phyloP scores from a whole-genome alignment of 371 early-diverging fungal species.

The Gilbertella persicaria region DNA sequence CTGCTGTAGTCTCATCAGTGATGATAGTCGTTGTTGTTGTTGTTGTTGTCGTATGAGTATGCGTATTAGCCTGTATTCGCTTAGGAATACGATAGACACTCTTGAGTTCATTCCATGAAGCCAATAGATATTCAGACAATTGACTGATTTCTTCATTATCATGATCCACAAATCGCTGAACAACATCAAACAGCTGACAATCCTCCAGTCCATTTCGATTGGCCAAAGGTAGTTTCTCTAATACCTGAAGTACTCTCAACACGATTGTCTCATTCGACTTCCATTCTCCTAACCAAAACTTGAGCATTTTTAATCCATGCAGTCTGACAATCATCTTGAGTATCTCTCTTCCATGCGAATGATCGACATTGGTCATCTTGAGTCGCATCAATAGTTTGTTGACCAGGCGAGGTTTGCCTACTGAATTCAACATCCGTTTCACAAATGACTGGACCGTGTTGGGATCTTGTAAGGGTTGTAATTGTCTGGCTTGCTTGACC shows the following conservation, averaged over 20 bases:
- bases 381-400: constrained; percentile 46
- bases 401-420: constrained; percentile 57
- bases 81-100: constrained; percentile 61
- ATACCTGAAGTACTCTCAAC: constrained; percentile 43
- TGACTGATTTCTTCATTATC: constrained; percentile 43
- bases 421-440: constrained; percentile 64
- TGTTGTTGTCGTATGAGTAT: constrained; percentile 3
- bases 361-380: constrained; percentile 35
- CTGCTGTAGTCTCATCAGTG: not conserved
- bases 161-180: constrained; percentile 43
- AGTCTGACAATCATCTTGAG: constrained; percentile 42
- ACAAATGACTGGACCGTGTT: constrained; percentile 69
- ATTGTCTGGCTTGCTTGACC: constrained; percentile 9
- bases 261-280: constrained; percentile 41
- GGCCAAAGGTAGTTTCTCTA: constrained; percentile 60
- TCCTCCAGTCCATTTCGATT: constrained; percentile 74
- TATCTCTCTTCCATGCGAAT: constrained; percentile 38
- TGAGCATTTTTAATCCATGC: constrained; percentile 52
- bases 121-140: constrained; percentile 40
- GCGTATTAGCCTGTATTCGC: constrained; percentile 14
- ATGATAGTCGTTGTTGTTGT: not conserved
- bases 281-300: constrained; percentile 56
- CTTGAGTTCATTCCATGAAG: constrained; percentile 54
- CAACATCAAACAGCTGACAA: constrained; percentile 52
- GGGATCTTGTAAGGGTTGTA: constrained; percentile 47